Evolutionary conservation across 495 filamentous ascomycete genomes (phyloP), one percentile per base, ranked within the genome.

Genomic region (Hamigera avellanea): DNA sequence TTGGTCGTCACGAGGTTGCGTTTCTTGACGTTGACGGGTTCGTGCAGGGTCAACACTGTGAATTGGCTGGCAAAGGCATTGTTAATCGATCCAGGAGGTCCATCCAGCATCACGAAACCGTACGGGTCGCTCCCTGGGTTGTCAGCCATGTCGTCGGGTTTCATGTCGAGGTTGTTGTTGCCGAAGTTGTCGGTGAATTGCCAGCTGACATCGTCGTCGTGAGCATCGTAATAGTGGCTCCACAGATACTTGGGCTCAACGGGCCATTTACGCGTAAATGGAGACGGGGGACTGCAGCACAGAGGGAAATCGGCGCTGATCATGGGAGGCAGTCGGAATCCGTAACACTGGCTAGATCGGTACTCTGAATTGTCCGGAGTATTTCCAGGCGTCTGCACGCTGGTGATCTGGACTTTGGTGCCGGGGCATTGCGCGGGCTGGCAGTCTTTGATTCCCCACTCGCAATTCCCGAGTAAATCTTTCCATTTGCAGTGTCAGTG

Each of bases 31-130:
- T 41, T 35, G 19, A 46, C 26, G 16, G 42, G 35, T 17, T 16
- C n/a, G 4, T 18, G 27, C 8, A 39, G 36, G 7, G 39, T 39
- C 3, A 43, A 32, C 6, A 51, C 43, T 10, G 53, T 57, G 27
- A 46, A 39, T 10, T 38, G 40, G 1, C 13, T 16, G 9, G 31
- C 38, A 40, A 60, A 60, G 16, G 38, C 28, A 36, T 43, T 52
- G 32, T 57, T 49, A 19, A 60, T 46, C 13, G 51, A 48, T 10
- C 49, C 56, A 9, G 39, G 28, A 6, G 54, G 52, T 6, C 56
- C 56, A 32, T 60, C 52, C 7, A 60, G 43, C 51, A 60, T 60
- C 6, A 60, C 42, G 33, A 60, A 60, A 6, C 56, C 54, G 33
- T 60, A 60, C 7, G 55, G 35, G 39, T 57, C 52, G 9, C 34